A percentile compares a stretch with the other conserved stretches of the same genome.
phyloP scores from a whole-genome alignment of 2,329 filamentous ascomycete genomes.

The Sarocladiaceae sp. region DNA sequence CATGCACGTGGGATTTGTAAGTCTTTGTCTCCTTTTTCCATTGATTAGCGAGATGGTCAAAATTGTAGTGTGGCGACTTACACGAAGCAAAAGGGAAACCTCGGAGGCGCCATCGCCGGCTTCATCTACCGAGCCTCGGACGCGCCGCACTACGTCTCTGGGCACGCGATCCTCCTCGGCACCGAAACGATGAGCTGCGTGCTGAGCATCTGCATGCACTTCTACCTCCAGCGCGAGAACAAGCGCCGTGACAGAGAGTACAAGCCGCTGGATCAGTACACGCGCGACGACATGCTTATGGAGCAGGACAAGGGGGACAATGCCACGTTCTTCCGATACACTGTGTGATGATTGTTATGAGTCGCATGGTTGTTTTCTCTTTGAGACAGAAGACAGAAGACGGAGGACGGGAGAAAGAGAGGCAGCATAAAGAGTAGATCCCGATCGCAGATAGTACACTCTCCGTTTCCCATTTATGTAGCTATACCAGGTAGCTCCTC shows the following conservation, averaged over 20 bases:
- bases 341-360: too few species aligned
- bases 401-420: neutral
- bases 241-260: slow-evolving; percentile 41
- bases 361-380: too few species aligned
- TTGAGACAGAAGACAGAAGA: neutral
- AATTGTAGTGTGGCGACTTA: slow-evolving; percentile 8
- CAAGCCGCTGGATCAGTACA: slow-evolving; percentile 43
- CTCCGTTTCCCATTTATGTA: too few species aligned
- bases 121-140: slow-evolving; percentile 32
- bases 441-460: too few species aligned
- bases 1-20: slow-evolving; percentile 43
- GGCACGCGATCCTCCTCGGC: slow-evolving; percentile 52
- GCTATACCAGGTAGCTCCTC: too few species aligned
- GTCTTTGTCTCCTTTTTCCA: slow-evolving; percentile 12
- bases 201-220: slow-evolving; percentile 48
- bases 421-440: neutral
- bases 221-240: slow-evolving; percentile 52
- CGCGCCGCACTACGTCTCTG: slow-evolving; percentile 48
- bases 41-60: too few species aligned
- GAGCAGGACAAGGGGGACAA: slow-evolving; percentile 52
- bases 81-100: slow-evolving; percentile 27
- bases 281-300: slow-evolving; percentile 42
- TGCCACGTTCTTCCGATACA: slow-evolving; percentile 50
- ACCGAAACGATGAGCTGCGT: slow-evolving; percentile 47
- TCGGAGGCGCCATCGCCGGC: slow-evolving; percentile 27